Evolutionary conservation across 176 grass and related monocot genomes (phyloP).

Genomic region (barley (Hordeum vulgare)): MorexV3_pseudomolecules_assembly NC_058520.1:573775630-573776129

Average conservation of each 20-base stretch:
- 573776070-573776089: not conserved
- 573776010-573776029: conserved; percentile 21
- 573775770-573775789: conserved; percentile 96
- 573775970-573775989: conserved; percentile 92
- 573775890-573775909: conserved; percentile 96
- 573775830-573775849: not conserved
- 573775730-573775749: conserved; percentile 98
- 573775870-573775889: conserved; percentile 60
- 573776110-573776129: conserved; percentile 93
- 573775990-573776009: conserved; percentile 58
- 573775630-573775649: too few species aligned
- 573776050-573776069: not conserved
- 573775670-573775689: not conserved
- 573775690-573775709: conserved; percentile 79
- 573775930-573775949: conserved; percentile 95
- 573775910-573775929: conserved; percentile 96
- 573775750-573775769: conserved; percentile 94
- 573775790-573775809: conserved; percentile 43
- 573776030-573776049: not conserved
- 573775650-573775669: not conserved
- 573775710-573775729: conserved; percentile 90
- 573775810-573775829: not conserved
- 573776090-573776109: conserved; percentile 97
- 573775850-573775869: not conserved
- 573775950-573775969: conserved; percentile 91